Conservation (phyloP, 352 stramenopile genomes). For the Phytophthora brassicae region DNA sequence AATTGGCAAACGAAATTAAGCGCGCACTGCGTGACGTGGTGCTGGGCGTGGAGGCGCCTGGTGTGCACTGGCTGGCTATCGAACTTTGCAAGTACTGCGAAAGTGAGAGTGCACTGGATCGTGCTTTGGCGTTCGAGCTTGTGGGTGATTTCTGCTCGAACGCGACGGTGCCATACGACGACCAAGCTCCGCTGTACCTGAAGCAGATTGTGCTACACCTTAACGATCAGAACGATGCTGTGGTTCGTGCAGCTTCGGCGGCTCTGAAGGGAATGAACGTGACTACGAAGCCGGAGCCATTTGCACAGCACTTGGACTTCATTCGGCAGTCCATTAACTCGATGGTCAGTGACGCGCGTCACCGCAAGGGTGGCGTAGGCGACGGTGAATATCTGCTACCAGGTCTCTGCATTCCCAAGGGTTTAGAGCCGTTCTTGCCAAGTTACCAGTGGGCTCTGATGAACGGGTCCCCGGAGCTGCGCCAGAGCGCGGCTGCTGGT, state of each 20-base stretch:
- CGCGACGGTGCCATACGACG: slow-evolving; percentile 89
- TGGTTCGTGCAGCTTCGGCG: slow-evolving; percentile 89
- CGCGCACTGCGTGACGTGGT: slow-evolving; percentile 68
- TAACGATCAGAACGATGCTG: slow-evolving; percentile 91
- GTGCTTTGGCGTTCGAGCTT: slow-evolving; percentile 91
- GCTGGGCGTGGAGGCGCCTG: slow-evolving; percentile 86
- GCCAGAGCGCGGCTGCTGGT: slow-evolving; percentile 91
- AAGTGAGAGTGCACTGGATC: slow-evolving; percentile 83
- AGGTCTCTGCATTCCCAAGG: slow-evolving; percentile 81
- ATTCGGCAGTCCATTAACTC: slow-evolving; percentile 97
- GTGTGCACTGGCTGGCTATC: slow-evolving; percentile 94
- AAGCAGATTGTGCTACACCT: slow-evolving; percentile 95
- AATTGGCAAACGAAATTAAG: slow-evolving; percentile 71
- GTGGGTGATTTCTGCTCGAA: slow-evolving; percentile 89
- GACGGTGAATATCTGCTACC: slow-evolving; percentile 79
- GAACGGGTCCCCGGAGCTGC: slow-evolving; percentile 90
- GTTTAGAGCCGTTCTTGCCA: slow-evolving; percentile 95
- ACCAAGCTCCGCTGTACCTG: slow-evolving; percentile 95
- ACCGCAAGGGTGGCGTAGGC: slow-evolving; percentile 91
- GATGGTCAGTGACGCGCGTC: slow-evolving; percentile 95
- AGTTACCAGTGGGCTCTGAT: slow-evolving; percentile 98
- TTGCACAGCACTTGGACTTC: slow-evolving; percentile 96
- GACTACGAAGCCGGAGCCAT: slow-evolving; percentile 90
- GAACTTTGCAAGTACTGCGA: slow-evolving; percentile 95
- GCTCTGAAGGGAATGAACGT: slow-evolving; percentile 93